Conservation (phyloP, 805 yeast species). For the Metschnikowia amazonensis region DNA sequence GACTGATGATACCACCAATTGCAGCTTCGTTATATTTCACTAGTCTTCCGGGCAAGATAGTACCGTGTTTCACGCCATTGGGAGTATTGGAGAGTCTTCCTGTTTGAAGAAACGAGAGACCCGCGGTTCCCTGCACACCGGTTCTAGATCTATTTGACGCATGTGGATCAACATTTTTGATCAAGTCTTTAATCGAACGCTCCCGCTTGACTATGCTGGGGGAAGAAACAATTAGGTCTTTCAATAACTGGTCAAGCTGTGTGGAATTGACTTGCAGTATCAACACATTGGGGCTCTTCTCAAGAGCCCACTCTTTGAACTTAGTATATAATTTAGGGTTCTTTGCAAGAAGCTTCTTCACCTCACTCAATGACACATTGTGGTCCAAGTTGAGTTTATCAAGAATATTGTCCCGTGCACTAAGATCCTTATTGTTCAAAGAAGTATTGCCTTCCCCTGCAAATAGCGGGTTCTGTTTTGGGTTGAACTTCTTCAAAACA, state of each 20-base stretch:
- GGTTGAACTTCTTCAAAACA: conserved; percentile 35
- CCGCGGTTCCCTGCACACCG: conserved; percentile 65
- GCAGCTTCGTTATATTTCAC: conserved; percentile 50
- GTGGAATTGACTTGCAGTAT: conserved; percentile 24
- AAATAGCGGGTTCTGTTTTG: conserved; percentile 41
- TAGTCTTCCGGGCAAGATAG: conserved; percentile 67
- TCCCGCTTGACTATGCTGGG: conserved; percentile 21
- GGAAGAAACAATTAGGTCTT: conserved; percentile 29
- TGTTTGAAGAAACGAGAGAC: conserved; percentile 62
- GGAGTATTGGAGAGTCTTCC: conserved; percentile 72
- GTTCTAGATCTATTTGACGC: conserved; percentile 11
- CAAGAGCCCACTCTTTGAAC: conserved; percentile 53
- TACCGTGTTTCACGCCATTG: conserved; percentile 55
- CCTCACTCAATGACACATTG: conserved; percentile 25
- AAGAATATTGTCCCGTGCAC: conserved; percentile 26
- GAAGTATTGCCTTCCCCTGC: conserved; percentile 27
- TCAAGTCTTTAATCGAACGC: conserved; percentile 22
- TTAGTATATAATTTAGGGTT: conserved; percentile 48
- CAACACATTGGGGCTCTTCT: conserved; percentile 42
- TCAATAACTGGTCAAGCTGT: conserved; percentile 27
- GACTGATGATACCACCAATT: conserved; percentile 50
- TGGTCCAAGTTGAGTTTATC: conserved; percentile 31
- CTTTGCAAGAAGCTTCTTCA: conserved; percentile 32
- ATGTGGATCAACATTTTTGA: conserved; percentile 17
- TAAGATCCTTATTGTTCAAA: conserved; percentile 14